These are phyloP conservation scores for Candida vartiovaarae DNA, from an alignment of 805 yeast species.

Conservation along the genomic window DNA sequence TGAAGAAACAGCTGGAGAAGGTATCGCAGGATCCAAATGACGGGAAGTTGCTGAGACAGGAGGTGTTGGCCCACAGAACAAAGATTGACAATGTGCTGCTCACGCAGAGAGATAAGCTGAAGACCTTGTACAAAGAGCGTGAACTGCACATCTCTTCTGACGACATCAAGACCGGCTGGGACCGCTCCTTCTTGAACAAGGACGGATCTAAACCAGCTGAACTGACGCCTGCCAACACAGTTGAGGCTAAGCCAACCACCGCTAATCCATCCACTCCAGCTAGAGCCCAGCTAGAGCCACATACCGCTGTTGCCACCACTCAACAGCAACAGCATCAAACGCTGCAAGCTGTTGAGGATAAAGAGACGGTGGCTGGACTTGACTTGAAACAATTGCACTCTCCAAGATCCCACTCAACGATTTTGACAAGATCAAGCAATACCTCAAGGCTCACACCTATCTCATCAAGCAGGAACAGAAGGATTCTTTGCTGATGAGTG, in stretches of 20 bases:
- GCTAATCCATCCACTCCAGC: conserved; percentile 2
- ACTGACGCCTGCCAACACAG: conserved; percentile 15
- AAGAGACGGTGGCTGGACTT: conserved; percentile 13
- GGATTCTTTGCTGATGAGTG: conserved; percentile 88
- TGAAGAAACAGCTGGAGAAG: conserved; percentile 50
- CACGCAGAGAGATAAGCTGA: conserved; percentile 60
- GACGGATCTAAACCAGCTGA: conserved; percentile 21
- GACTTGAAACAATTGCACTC: conserved; percentile 32
- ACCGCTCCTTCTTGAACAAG: conserved; percentile 73
- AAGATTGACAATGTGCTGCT: conserved; percentile 62
- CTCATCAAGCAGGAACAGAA: conserved; percentile 80
- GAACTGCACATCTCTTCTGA: conserved; percentile 76
- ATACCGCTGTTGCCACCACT: not conserved
- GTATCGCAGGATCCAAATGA: conserved; percentile 39
- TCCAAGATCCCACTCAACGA: conserved; percentile 48
- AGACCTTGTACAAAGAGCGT: conserved; percentile 63
- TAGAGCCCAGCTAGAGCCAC: not conserved
- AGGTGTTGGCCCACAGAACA: conserved; percentile 50
- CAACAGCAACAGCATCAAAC: not conserved
- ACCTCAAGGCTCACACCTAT: conserved; percentile 46
- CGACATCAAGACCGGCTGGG: conserved; percentile 89
- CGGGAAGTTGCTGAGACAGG: conserved; percentile 29
- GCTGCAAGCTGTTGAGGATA: conserved; percentile 13
- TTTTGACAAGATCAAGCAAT: conserved; percentile 42
- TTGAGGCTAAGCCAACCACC: not conserved